A percentile compares a stretch with the other conserved stretches of the same genome.
Evolutionary conservation across 2,329 filamentous ascomycete genomes (phyloP).

Genomic region (Tolypocladium ovalisporum): DNA sequence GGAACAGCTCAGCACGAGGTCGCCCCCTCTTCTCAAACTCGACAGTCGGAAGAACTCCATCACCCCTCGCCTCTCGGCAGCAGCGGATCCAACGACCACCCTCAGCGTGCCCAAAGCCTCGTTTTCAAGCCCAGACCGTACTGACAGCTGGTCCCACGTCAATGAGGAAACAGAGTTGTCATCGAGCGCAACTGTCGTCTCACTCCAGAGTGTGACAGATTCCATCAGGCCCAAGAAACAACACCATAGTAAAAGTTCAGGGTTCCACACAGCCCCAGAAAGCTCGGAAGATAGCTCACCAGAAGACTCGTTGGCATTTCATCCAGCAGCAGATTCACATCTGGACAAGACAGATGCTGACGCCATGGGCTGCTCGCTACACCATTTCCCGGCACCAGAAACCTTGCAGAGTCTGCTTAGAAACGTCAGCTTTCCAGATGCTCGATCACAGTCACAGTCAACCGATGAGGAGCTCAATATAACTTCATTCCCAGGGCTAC

Average conservation of each 20-base stretch:
- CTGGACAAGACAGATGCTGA: background rate
- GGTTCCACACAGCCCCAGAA: too few species aligned
- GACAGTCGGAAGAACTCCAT: constrained; percentile 13
- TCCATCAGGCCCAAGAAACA: constrained; percentile 16
- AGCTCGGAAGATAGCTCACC: background rate
- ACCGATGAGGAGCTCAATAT: constrained; percentile 14
- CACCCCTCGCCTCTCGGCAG: constrained; percentile 9
- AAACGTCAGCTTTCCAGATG: background rate
- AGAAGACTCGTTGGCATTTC: background rate
- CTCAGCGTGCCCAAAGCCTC: constrained; percentile 20
- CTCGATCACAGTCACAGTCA: background rate
- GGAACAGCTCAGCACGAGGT: background rate
- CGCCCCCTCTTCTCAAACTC: constrained; percentile 7
- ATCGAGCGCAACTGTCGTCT: constrained; percentile 16
- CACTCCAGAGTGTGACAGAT: constrained; percentile 16
- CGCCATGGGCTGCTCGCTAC: too few species aligned
- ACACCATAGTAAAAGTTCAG: too few species aligned
- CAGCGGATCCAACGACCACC: constrained; percentile 21
- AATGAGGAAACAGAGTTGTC: constrained; percentile 7
- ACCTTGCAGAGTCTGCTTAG: background rate
- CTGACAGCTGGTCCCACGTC: constrained; percentile 11
- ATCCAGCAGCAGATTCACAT: background rate
- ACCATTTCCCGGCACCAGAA: background rate
- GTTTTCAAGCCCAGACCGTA: constrained; percentile 13
- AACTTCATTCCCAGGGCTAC: constrained; percentile 22